These are phyloP conservation scores for Yarrowia sp. DNA, from an alignment of 805 yeast species.

Conservation along the genomic window DNA sequence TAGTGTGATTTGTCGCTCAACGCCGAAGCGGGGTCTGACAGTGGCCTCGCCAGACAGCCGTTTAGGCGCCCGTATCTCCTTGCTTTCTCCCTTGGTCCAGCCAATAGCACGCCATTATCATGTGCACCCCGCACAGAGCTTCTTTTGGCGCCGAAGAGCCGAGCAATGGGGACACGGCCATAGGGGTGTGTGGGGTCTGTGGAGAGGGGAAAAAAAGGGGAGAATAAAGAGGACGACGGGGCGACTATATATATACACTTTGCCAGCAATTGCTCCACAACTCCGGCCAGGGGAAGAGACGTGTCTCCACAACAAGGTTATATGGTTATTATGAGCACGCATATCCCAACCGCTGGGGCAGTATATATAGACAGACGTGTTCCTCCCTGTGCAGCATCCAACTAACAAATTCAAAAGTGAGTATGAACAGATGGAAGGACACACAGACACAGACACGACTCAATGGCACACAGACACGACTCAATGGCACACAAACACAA, in stretches of 20 bases:
- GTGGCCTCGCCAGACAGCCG: too few species aligned
- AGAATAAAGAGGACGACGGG: background rate
- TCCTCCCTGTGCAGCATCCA: background rate
- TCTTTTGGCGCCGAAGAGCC: conserved; percentile 21
- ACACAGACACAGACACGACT: background rate
- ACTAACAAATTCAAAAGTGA: conserved; percentile 27
- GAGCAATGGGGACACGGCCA: background rate
- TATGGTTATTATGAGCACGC: background rate
- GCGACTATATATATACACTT: background rate
- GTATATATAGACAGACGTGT: conserved; percentile 23
- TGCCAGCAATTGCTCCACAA: background rate
- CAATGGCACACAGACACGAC: background rate
- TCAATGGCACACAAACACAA: background rate
- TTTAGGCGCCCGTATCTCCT: background rate
- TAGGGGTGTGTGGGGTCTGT: too few species aligned
- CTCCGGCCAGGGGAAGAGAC: too few species aligned
- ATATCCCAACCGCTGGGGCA: conserved; percentile 1
- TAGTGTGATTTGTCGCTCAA: too few species aligned
- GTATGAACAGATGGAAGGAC: background rate
- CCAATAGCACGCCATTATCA: conserved; percentile 26
- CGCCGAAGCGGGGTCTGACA: too few species aligned
- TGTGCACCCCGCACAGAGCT: conserved; percentile 25
- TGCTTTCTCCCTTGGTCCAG: background rate
- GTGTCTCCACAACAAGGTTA: background rate
- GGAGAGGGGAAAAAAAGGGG: background rate